Percentiles rank a stretch among this genome's conserved stretches.
These are phyloP conservation scores for Yamadazyma buinensis DNA, from an alignment of 1,139 yeast species.

Conservation along the genomic window DNA sequence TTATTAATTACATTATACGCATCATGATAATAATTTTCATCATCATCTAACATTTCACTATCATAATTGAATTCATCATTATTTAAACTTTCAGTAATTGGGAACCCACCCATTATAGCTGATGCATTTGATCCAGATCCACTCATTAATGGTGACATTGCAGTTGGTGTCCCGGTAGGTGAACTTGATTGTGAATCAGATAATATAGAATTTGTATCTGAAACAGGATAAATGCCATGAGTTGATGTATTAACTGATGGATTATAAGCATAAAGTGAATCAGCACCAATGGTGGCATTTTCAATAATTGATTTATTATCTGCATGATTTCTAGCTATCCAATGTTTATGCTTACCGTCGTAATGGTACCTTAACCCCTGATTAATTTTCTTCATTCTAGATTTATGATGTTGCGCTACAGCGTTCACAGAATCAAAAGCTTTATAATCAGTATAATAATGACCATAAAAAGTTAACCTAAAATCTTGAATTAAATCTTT, in stretches of 20 bases:
- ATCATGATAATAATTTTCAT: conserved; percentile 31
- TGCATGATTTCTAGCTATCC: conserved; percentile 53
- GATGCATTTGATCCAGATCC: not conserved
- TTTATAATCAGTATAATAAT: conserved; percentile 68
- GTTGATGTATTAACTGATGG: conserved; percentile 34
- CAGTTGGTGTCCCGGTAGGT: conserved; percentile 19
- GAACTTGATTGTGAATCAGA: conserved; percentile 22
- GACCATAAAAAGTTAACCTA: conserved; percentile 67
- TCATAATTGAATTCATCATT: conserved; percentile 29
- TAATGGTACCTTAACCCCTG: conserved; percentile 80
- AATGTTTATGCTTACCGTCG: conserved; percentile 78
- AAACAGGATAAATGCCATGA: conserved; percentile 28
- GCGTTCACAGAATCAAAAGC: conserved; percentile 82
- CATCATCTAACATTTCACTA: conserved; percentile 37
- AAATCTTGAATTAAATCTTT: conserved; percentile 79
- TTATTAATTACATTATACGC: conserved; percentile 37
- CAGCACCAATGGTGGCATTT: conserved; percentile 14
- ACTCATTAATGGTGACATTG: conserved; percentile 23
- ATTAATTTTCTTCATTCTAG: conserved; percentile 68
- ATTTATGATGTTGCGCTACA: conserved; percentile 62
- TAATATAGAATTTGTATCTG: conserved; percentile 21
- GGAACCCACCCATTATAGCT: conserved; percentile 9
- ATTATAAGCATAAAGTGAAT: conserved; percentile 24
- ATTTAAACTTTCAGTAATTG: conserved; percentile 28
- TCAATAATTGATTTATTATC: conserved; percentile 18